These are phyloP conservation scores for Candida pseudofarinosa DNA, from an alignment of 805 yeast species.

Conservation along the genomic window DNA sequence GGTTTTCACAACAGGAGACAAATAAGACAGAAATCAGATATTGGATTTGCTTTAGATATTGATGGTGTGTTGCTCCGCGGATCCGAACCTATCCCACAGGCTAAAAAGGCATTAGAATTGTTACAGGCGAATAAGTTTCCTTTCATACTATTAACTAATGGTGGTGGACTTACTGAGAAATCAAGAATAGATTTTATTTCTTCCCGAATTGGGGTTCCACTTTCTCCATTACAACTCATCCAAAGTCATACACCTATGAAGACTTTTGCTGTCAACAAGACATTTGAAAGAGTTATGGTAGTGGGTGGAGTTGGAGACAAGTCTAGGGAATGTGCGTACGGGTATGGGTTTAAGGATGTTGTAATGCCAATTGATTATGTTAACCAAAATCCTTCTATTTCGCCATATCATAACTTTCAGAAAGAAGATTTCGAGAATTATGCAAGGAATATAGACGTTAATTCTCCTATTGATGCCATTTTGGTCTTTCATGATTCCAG, in stretches of 20 bases:
- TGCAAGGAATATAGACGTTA: constrained; percentile 21
- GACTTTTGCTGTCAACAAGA: constrained; percentile 44
- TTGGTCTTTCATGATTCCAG: constrained; percentile 86
- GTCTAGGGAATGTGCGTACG: constrained; percentile 67
- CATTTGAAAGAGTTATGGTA: constrained; percentile 61
- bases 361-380: constrained; percentile 71
- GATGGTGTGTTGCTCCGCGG: constrained; percentile 90
- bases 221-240: constrained; percentile 64
- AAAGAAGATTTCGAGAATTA: constrained; percentile 45
- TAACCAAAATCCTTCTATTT: constrained; percentile 49
- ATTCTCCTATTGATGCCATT: constrained; percentile 63
- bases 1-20: neutral
- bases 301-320: constrained; percentile 77
- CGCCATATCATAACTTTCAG: constrained; percentile 65
- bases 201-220: constrained; percentile 36
- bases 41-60: constrained; percentile 48
- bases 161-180: constrained; percentile 75
- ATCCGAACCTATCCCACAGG: constrained; percentile 58
- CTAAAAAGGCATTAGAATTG: constrained; percentile 53
- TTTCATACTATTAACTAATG: constrained; percentile 81
- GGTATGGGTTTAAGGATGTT: constrained; percentile 76
- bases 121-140: constrained; percentile 59
- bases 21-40: constrained; percentile 5
- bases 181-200: constrained; percentile 55
- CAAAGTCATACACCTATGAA: constrained; percentile 87